Evolutionary conservation across 2,329 filamentous ascomycete genomes (phyloP).

Genomic region (Cryphonectria japonica): DNA sequence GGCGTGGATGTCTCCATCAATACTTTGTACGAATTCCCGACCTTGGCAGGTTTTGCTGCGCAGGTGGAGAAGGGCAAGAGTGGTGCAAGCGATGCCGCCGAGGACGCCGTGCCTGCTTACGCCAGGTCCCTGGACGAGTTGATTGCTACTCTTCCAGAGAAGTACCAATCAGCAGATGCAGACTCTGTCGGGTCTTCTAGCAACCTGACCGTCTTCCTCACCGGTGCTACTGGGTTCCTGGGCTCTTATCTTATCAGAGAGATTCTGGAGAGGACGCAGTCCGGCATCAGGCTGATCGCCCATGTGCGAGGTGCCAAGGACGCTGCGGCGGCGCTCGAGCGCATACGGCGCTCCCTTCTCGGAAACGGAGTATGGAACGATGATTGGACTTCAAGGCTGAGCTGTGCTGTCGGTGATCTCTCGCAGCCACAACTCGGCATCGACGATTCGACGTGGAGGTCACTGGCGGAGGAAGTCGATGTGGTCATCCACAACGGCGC

Average conservation of each 20-base stretch:
- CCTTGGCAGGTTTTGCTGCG: slow-evolving; percentile 49
- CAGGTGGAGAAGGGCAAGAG: slow-evolving; percentile 50
- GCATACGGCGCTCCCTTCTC: slow-evolving; percentile 68
- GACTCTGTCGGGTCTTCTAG: slow-evolving; percentile 36
- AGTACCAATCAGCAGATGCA: slow-evolving; percentile 33
- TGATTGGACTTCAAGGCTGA: slow-evolving; percentile 65
- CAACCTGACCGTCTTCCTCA: slow-evolving; percentile 71
- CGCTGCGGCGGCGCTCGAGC: slow-evolving; percentile 60
- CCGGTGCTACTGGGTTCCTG: slow-evolving; percentile 88
- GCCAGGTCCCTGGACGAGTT: slow-evolving; percentile 54
- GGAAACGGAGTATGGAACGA: slow-evolving; percentile 82
- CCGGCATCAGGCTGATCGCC: slow-evolving; percentile 66
- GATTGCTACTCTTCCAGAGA: slow-evolving; percentile 44
- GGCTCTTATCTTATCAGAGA: slow-evolving; percentile 81
- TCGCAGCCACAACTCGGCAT: slow-evolving; percentile 74
- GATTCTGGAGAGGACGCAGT: slow-evolving; percentile 64
- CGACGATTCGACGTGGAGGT: slow-evolving; percentile 66
- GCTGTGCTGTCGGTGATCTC: slow-evolving; percentile 74
- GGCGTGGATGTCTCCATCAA: slow-evolving; percentile 66
- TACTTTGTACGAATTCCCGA: slow-evolving; percentile 69
- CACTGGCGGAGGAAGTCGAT: slow-evolving; percentile 68
- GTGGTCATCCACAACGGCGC: slow-evolving; percentile 83
- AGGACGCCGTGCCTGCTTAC: slow-evolving; percentile 50
- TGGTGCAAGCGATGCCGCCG: slow-evolving; percentile 31
- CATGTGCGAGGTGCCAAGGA: slow-evolving; percentile 73